A percentile compares a stretch with the other conserved stretches of the same genome.
Evolutionary conservation across 805 yeast genomes (phyloP).

Genomic region (Saturnispora serradocipensis): DNA sequence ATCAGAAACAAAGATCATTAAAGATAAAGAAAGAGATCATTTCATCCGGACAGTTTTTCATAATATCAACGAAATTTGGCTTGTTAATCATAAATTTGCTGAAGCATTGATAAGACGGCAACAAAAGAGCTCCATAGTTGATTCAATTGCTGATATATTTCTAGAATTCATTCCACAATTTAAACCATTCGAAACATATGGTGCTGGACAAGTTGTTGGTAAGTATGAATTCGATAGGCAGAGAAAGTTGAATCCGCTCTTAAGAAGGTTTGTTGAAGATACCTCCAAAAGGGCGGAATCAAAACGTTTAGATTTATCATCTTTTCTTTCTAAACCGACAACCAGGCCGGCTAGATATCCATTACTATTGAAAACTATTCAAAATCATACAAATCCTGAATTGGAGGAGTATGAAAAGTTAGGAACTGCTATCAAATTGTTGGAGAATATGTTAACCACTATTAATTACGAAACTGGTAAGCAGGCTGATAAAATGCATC

Average conservation of each 20-base stretch:
- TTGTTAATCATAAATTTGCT: conserved; percentile 74
- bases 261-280: conserved; percentile 90
- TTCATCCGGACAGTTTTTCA: conserved; percentile 88
- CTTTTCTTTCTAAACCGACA: conserved; percentile 90
- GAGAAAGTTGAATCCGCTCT: conserved; percentile 78
- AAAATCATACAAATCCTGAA: conserved; percentile 73
- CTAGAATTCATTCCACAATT: conserved; percentile 76
- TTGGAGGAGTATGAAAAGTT: conserved; percentile 64
- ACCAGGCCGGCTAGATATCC: conserved; percentile 95
- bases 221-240: conserved; percentile 93
- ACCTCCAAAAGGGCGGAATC: conserved; percentile 79
- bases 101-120: conserved; percentile 86
- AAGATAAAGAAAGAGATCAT: conserved; percentile 81
- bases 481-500: conserved; percentile 84
- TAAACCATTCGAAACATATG: conserved; percentile 88
- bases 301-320: conserved; percentile 82
- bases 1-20: conserved; percentile 77
- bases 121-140: conserved; percentile 74
- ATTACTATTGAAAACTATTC: conserved; percentile 67
- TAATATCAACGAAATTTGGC: conserved; percentile 78
- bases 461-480: conserved; percentile 88
- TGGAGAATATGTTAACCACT: conserved; percentile 64
- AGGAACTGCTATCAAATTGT: conserved; percentile 62
- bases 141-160: conserved; percentile 79
- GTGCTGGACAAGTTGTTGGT: conserved; percentile 92